phyloP scores from a whole-genome alignment of 169 alveolate species.

The Cryptosporidium felis region DNA sequence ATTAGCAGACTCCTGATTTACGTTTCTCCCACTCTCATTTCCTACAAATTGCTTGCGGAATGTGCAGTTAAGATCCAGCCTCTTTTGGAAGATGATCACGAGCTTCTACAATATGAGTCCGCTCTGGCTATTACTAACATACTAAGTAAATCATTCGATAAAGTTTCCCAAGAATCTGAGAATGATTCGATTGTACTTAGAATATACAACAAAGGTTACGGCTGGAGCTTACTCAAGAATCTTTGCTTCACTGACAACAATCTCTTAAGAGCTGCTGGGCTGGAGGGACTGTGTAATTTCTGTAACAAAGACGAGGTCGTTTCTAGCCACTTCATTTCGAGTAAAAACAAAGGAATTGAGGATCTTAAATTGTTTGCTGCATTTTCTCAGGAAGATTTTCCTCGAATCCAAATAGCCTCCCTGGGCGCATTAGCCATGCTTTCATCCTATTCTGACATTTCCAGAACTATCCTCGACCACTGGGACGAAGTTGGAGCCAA shows the following conservation, averaged over 20 bases:
- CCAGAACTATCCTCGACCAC: conserved; percentile 18
- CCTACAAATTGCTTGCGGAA: conserved; percentile 20
- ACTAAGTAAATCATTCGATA: conserved; percentile 28
- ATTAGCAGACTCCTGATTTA: conserved; percentile 23
- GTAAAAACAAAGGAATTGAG: conserved; percentile 36
- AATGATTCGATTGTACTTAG: conserved; percentile 17
- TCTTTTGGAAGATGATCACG: conserved; percentile 55
- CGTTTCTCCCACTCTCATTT: conserved; percentile 39
- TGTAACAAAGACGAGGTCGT: conserved; percentile 55
- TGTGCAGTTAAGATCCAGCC: conserved; percentile 35
- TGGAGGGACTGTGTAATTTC: conserved; percentile 62
- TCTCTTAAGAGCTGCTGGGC: conserved; percentile 33
- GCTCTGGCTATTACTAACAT: conserved; percentile 54
- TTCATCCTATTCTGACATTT: conserved; percentile 43
- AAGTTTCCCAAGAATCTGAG: conserved; percentile 30
- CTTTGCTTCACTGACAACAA: conserved; percentile 45
- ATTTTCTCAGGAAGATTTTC: conserved; percentile 5
- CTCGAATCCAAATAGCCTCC: conserved; percentile 39
- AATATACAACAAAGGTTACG: conserved; percentile 23
- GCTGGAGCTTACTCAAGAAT: conserved; percentile 42
- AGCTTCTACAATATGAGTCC: conserved; percentile 55
- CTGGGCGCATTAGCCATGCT: conserved; percentile 63
- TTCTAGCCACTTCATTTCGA: conserved; percentile 28
- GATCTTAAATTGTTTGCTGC: conserved; percentile 56
- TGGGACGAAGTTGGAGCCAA: conserved; percentile 43